Conservation (phyloP, 1,284 basidiomycete genomes). For the Thecaphora thlaspeos region DNA sequence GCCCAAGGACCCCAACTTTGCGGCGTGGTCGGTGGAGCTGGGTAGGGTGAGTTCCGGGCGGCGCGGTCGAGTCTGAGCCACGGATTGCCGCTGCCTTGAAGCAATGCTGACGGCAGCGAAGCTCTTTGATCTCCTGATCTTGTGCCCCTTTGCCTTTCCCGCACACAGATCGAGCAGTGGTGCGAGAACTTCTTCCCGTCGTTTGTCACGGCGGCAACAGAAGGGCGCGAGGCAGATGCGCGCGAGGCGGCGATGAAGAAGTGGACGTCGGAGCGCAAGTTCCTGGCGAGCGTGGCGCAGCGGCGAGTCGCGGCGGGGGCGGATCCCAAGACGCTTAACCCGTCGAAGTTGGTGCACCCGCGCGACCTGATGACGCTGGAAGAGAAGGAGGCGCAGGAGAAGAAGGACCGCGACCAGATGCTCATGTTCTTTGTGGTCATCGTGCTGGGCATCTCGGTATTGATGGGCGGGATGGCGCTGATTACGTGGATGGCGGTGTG, state of each 20-base stretch:
- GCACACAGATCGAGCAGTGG: conserved; percentile 47
- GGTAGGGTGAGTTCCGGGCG: conserved; percentile 9
- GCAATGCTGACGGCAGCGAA: too few relatives aligned
- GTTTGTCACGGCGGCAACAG: conserved; percentile 27
- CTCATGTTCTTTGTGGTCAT: conserved; percentile 40
- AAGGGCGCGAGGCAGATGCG: conserved; percentile 22
- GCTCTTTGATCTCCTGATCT: too few relatives aligned
- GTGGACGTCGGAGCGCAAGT: conserved; percentile 28
- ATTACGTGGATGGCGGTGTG: conserved; percentile 40
- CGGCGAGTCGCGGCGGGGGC: conserved; percentile 9
- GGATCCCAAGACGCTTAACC: conserved; percentile 6
- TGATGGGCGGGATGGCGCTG: conserved; percentile 37
- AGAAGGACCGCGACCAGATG: conserved; percentile 32
- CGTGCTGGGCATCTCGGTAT: conserved; percentile 21
- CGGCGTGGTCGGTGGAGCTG: conserved; percentile 49
- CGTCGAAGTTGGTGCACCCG: conserved; percentile 6
- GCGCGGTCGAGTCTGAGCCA: neutral
- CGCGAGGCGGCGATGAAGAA: conserved; percentile 28
- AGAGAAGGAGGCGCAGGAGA: conserved; percentile 20
- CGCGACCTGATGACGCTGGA: conserved; percentile 29
- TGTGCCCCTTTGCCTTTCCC: neutral
- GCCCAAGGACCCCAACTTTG: conserved; percentile 80
- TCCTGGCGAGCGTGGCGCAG: conserved; percentile 12
- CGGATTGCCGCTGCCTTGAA: too few relatives aligned
- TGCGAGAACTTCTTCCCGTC: conserved; percentile 53